Percentiles rank a stretch among this genome's conserved stretches.
Conservation (phyloP, 805 yeast genomes). For the Myxozyma vanderwaltii region DNA sequence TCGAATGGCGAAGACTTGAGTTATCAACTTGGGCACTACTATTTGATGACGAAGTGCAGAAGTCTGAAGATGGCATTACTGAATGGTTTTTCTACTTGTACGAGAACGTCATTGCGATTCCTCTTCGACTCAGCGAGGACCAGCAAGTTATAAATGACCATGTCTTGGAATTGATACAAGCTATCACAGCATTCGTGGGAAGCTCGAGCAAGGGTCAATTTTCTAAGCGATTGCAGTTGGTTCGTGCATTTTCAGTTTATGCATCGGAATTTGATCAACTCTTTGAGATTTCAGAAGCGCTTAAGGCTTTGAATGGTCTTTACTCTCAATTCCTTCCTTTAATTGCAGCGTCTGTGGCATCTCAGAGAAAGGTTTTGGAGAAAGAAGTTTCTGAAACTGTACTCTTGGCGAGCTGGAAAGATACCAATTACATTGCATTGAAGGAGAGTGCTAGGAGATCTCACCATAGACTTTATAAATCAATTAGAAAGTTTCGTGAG, state of each 20-base stretch:
- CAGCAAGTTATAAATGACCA: constrained; percentile 44
- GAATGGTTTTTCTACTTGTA: constrained; percentile 92
- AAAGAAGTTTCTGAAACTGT: constrained; percentile 85
- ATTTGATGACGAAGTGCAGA: constrained; percentile 63
- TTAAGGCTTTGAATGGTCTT: constrained; percentile 61
- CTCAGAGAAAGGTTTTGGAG: constrained; percentile 58
- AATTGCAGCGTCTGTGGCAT: constrained; percentile 51
- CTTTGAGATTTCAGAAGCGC: constrained; percentile 44
- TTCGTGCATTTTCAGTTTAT: constrained; percentile 67
- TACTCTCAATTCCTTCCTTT: constrained; percentile 64
- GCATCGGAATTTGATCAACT: constrained; percentile 40
- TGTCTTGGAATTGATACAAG: constrained; percentile 49
- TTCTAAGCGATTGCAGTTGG: constrained; percentile 56
- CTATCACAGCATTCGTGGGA: constrained; percentile 74
- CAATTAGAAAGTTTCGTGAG: constrained; percentile 77
- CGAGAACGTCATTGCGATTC: constrained; percentile 58
- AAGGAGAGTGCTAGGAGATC: constrained; percentile 92
- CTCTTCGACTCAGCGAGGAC: constrained; percentile 41
- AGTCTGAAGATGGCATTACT: constrained; percentile 55
- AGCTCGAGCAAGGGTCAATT: constrained; percentile 79
- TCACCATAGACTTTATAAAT: constrained; percentile 78
- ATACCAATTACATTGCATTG: constrained; percentile 88
- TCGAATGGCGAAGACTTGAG: constrained; percentile 89
- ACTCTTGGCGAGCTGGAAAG: constrained; percentile 94
- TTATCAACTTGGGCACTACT: constrained; percentile 81